Evolutionary conservation across 2,329 filamentous ascomycete species (phyloP).

Genomic region (Colletotrichum liaoningense): DNA sequence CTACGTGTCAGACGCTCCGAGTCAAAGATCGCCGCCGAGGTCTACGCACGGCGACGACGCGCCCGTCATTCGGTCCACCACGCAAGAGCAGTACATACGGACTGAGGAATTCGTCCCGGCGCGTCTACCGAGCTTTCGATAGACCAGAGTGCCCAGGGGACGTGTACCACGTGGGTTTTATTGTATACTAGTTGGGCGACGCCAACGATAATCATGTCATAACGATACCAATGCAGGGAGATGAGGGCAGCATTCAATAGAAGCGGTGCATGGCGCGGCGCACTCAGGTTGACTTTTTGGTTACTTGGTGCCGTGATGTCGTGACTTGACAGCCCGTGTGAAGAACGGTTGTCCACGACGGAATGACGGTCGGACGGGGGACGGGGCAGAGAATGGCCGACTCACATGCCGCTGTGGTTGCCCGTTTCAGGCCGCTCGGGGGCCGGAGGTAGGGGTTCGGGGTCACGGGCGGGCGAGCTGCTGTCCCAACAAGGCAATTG

Average conservation of each 20-base stretch:
- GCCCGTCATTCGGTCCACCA: constrained; percentile 18
- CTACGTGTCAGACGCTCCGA: constrained; percentile 29
- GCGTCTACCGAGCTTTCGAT: constrained; percentile 67
- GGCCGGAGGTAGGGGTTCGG: background rate
- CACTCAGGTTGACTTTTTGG: background rate
- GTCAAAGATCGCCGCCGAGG: background rate
- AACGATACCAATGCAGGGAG: constrained; percentile 32
- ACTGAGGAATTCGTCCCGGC: constrained; percentile 65
- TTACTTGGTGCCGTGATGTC: no score
- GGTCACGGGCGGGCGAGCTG: constrained; percentile 37
- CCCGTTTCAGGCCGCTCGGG: constrained; percentile 16
- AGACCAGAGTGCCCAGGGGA: constrained; percentile 20
- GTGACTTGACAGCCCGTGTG: no score
- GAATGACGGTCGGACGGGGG: no score
- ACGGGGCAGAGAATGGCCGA: background rate
- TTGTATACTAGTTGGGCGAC: constrained; percentile 30
- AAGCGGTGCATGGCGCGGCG: constrained; percentile 7
- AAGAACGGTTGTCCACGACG: no score
- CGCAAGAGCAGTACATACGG: constrained; percentile 19
- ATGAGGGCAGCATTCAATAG: constrained; percentile 24
- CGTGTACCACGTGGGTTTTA: constrained; percentile 4
- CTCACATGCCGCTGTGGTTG: constrained; percentile 26
- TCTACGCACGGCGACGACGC: constrained; percentile 6
- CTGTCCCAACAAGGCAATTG: constrained; percentile 46
- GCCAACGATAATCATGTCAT: constrained; percentile 29